Evolutionary conservation across 2,329 filamentous ascomycete genomes (phyloP), one percentile per base, ranked within the genome.

Genomic region (Mycosphaerella sp.): DNA sequence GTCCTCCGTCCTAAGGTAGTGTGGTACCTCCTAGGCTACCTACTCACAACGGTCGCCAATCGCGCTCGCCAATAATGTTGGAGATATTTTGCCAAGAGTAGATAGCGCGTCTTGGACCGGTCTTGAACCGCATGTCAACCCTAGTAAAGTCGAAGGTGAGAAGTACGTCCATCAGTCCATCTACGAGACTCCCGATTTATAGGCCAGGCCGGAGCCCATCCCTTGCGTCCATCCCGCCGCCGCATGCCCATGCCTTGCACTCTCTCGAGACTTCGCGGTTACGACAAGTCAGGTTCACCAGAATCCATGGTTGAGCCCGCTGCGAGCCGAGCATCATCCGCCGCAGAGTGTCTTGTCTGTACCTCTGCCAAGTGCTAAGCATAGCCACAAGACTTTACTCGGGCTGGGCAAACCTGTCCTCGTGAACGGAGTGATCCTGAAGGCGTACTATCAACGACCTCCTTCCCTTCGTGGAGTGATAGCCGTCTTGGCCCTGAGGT

Each of bases 391-490:
- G 46, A 48, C 5, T 14, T 26, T 38, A 11, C 45, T 8, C 41
- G n/a, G 48, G 48, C 48, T 51, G 32, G 48, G 48, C 48, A 32
- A 21, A 7, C 34, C 40, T 49, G 39, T 54, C 21, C 39, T 31
- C 45, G 48, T 49, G 32, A 11, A 10, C 40, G 29, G 14, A 17
- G 43, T 45, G 44, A 39, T 41, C n/a, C 44, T 32, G 42, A 40
- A 36, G 38, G 32, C 45, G 29, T 51, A 46, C 57, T 57, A 57
- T 59, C 56, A 41, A 43, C 26, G 29, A 26, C 45, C 50, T 55
- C 59, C 59, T 61, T 54, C 59, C 57, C 45, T 53, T 59, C 53
- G 47, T 54, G 58, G 57, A 39, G 14, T 50, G 42, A 51, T 34
- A 44, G 50, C 59, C 59, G 57, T 51, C 59, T 61, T 61, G 59